These are phyloP conservation scores for Gilbertella persicaria DNA, from an alignment of 371 early-diverging fungal species.

Conservation along the genomic window DNA sequence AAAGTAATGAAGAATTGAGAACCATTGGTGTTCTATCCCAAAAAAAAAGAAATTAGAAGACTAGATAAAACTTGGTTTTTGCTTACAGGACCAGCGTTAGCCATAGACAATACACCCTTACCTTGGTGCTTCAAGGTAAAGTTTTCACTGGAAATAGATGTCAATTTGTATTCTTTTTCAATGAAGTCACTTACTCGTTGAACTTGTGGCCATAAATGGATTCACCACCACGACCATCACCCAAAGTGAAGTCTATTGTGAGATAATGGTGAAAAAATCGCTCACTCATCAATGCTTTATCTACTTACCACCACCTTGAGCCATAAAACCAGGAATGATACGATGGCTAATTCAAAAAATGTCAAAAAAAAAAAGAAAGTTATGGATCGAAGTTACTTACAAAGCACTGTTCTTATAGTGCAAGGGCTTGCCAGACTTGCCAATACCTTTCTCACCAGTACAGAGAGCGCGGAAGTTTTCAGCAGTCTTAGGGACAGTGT, in stretches of 20 bases:
- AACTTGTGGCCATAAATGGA: conserved; percentile 96
- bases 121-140: conserved; percentile 88
- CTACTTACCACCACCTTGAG: conserved; percentile 89
- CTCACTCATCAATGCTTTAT: not conserved
- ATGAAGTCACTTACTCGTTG: conserved; percentile 65
- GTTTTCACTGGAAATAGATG: conserved; percentile 80
- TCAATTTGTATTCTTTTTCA: not conserved
- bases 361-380: not conserved
- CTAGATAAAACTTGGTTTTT: conserved; percentile 23
- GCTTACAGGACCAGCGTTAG: conserved; percentile 90
- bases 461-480: conserved; percentile 95
- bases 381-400: conserved; percentile 35
- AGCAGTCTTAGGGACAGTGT: conserved; percentile 95
- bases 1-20: conserved; percentile 97
- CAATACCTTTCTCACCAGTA: conserved; percentile 77
- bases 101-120: conserved; percentile 92
- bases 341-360: conserved; percentile 67
- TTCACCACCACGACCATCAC: conserved; percentile 92
- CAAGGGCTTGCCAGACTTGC: conserved; percentile 63
- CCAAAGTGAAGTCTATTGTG: conserved; percentile 75
- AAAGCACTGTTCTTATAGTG: conserved; percentile 86
- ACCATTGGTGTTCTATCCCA: conserved; percentile 84
- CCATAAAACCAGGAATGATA: conserved; percentile 96
- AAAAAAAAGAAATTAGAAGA: not conserved
- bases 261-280: not conserved